Conservation (phyloP, 768 basidiomycete species). For the Termitomyces sp. region DNA sequence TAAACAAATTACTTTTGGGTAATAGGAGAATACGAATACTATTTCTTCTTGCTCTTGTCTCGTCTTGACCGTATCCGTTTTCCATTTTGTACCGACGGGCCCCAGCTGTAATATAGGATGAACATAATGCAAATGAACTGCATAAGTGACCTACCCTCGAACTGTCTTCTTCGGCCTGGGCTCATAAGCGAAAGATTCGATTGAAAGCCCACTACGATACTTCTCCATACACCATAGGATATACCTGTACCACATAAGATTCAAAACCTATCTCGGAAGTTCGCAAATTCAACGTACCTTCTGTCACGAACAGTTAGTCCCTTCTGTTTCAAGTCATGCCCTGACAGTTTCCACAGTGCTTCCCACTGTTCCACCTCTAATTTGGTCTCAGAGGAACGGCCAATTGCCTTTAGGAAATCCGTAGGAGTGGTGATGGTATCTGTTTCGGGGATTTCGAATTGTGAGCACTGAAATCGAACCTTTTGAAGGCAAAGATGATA, state of each 20-base stretch:
- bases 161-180: conserved; percentile 69
- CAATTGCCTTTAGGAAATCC: conserved; percentile 73
- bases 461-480: conserved; percentile 7
- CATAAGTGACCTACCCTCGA: conserved; percentile 63
- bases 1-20: not conserved
- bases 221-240: conserved; percentile 86
- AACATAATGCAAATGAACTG: not conserved
- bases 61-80: conserved; percentile 70
- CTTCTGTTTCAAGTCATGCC: conserved; percentile 56
- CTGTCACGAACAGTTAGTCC: conserved; percentile 68
- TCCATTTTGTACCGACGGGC: conserved; percentile 70
- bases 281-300: conserved; percentile 41
- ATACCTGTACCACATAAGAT: conserved; percentile 47
- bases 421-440: conserved; percentile 51
- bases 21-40: conserved; percentile 1
- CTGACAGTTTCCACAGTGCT: conserved; percentile 61
- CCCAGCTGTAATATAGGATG: conserved; percentile 45
- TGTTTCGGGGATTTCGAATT: conserved; percentile 19
- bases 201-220: conserved; percentile 53
- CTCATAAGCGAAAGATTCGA: conserved; percentile 62
- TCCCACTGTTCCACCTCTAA: conserved; percentile 65
- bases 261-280: not conserved
- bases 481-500: conserved; percentile 16
- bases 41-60: conserved; percentile 29
- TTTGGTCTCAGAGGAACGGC: conserved; percentile 64